phyloP scores from a whole-genome alignment of 1,284 basidiomycete species.

The Xerocomus amazonicus region DNA sequence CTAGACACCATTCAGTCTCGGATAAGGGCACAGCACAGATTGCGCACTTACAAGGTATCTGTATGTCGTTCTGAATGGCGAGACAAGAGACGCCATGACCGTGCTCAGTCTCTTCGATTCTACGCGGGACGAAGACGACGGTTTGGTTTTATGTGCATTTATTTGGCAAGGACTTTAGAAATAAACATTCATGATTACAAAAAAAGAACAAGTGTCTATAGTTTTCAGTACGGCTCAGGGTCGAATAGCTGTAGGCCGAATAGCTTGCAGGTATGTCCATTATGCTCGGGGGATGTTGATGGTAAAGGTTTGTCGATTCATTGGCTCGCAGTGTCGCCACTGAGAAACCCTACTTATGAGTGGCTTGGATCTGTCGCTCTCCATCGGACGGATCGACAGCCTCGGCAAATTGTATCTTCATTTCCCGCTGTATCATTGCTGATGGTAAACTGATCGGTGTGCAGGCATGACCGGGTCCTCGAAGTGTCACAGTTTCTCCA shows the following conservation, averaged over 20 bases:
- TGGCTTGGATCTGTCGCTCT: too few species aligned
- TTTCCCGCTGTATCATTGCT: background rate
- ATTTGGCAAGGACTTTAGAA: slow-evolving; percentile 27
- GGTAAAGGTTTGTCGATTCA: too few species aligned
- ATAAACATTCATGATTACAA: slow-evolving; percentile 18
- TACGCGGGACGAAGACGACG: slow-evolving; percentile 16
- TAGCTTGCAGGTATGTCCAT: background rate
- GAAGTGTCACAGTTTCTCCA: background rate
- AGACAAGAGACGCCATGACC: slow-evolving; percentile 30
- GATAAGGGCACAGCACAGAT: background rate
- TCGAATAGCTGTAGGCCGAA: background rate
- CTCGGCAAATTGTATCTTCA: background rate
- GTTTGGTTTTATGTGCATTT: slow-evolving; percentile 25
- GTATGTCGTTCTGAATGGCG: slow-evolving; percentile 32
- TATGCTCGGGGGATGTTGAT: too few species aligned
- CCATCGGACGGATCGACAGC: background rate
- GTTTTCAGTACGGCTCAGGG: background rate
- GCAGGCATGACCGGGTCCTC: background rate
- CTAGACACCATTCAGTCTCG: slow-evolving; percentile 24
- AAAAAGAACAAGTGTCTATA: background rate
- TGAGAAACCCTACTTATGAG: too few species aligned
- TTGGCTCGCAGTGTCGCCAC: too few species aligned
- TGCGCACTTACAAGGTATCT: slow-evolving; percentile 29
- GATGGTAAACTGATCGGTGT: background rate
- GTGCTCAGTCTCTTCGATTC: background rate